Evolutionary conservation across 176 grass and related monocot genomes (phyloP).

Genomic region (Bothriochloa decipiens): DNA sequence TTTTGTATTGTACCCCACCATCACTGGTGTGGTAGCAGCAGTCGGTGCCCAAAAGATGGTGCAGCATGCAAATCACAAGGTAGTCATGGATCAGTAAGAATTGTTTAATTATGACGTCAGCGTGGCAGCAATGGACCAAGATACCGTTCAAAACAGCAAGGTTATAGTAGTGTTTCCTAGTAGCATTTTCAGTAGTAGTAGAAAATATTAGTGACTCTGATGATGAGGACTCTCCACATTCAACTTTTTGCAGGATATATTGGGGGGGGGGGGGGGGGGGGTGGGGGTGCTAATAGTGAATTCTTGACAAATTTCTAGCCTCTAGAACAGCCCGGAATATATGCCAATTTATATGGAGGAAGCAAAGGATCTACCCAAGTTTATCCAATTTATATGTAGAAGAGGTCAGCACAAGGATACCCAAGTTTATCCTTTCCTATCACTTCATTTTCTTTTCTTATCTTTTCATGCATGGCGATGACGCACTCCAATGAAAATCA

Average conservation of each 20-base stretch:
- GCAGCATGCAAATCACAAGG: slow-evolving; percentile 8
- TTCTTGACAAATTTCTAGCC: not conserved
- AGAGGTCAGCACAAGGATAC: not conserved
- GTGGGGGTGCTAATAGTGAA: not conserved
- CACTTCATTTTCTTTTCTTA: not conserved
- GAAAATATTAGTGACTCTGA: not conserved
- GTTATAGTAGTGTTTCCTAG: not conserved
- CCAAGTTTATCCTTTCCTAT: not conserved
- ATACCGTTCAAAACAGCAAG: not conserved
- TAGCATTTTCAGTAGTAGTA: no score
- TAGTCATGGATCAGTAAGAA: not conserved
- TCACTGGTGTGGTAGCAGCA: not conserved
- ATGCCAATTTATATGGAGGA: not conserved
- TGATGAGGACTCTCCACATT: not conserved
- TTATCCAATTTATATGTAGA: no score
- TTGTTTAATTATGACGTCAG: slow-evolving; percentile 6
- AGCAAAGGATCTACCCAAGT: slow-evolving; percentile 11
- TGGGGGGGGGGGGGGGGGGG: no score
- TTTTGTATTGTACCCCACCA: not conserved
- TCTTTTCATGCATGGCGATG: not conserved
- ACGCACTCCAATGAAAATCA: slow-evolving; percentile 7
- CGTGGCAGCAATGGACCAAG: not conserved
- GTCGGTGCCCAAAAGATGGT: not conserved
- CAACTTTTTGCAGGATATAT: not conserved
- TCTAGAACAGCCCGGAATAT: not conserved